phyloP scores from a whole-genome alignment of 305 asterid genomes.

The Caryopteris hybrid region DNA sequence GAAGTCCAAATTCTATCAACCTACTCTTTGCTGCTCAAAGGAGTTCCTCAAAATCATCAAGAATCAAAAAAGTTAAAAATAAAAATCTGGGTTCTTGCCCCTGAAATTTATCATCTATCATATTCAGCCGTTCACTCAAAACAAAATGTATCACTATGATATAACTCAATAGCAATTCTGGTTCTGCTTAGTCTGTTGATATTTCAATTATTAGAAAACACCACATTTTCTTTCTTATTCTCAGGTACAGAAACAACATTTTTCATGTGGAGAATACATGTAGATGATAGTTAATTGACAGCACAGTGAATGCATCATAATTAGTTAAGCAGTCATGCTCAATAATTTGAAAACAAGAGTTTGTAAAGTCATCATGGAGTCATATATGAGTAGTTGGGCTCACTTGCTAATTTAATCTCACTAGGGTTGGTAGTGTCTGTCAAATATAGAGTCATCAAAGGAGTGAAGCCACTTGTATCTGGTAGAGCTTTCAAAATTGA shows the following conservation, averaged over 20 bases:
- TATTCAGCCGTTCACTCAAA: not conserved
- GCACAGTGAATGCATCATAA: not conserved
- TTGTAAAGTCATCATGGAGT: not conserved
- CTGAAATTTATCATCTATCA: not conserved
- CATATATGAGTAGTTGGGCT: constrained; percentile 25
- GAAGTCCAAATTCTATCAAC: not conserved
- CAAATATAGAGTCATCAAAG: constrained; percentile 95
- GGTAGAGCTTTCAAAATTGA: constrained; percentile 72
- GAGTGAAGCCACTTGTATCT: constrained; percentile 52
- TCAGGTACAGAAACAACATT: not conserved
- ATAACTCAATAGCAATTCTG: not conserved
- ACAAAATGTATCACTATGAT: not conserved
- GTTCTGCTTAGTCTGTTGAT: not conserved
- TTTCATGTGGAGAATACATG: not conserved
- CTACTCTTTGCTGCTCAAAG: not conserved
- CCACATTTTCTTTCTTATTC: not conserved
- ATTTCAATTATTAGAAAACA: not conserved
- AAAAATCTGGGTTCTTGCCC: not conserved
- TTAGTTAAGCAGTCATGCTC: not conserved
- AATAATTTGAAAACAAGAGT: not conserved
- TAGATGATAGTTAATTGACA: not conserved
- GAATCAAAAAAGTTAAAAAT: not conserved
- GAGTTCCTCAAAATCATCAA: not conserved
- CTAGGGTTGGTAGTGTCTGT: constrained; percentile 74
- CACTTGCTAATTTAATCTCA: constrained; percentile 84